phyloP scores from a whole-genome alignment of 345 rosid genomes.

The Hypericum perforatum region DNA sequence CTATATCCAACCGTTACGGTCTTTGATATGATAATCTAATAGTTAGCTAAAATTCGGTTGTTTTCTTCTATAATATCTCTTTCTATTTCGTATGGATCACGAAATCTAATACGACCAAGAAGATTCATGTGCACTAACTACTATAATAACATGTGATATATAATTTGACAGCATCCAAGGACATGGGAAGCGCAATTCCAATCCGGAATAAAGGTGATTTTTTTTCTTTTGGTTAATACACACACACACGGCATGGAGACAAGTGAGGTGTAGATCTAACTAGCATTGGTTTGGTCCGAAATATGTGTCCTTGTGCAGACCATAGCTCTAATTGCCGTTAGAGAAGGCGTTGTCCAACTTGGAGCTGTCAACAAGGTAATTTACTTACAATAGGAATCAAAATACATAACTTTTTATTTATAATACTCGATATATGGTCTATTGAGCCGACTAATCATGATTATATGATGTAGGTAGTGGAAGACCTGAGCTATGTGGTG shows the following conservation, averaged over 20 bases:
- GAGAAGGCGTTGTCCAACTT: conserved; percentile 95
- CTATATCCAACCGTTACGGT: no score
- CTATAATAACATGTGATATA: neutral
- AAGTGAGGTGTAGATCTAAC: neutral
- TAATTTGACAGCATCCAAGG: conserved; percentile 62
- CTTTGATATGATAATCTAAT: no score
- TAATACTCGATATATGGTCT: no score
- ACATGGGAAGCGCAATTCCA: conserved; percentile 99
- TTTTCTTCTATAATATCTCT: neutral
- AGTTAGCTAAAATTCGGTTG: no score
- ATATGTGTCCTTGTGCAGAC: conserved; percentile 44
- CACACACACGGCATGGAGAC: neutral
- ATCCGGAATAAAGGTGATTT: conserved; percentile 73
- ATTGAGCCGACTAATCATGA: no score
- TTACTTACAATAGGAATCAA: neutral
- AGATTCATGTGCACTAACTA: no score
- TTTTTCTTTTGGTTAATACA: neutral
- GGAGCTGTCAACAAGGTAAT: conserved; percentile 81
- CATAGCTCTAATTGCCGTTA: conserved; percentile 85
- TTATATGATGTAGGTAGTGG: conserved; percentile 42
- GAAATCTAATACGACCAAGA: no score
- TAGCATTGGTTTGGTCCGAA: neutral
- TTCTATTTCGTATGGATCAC: neutral
- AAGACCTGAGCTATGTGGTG: conserved; percentile 79
- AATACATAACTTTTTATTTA: no score